phyloP scores from a whole-genome alignment of 352 stramenopile genomes.

The Phytophthora ohioensis region DNA sequence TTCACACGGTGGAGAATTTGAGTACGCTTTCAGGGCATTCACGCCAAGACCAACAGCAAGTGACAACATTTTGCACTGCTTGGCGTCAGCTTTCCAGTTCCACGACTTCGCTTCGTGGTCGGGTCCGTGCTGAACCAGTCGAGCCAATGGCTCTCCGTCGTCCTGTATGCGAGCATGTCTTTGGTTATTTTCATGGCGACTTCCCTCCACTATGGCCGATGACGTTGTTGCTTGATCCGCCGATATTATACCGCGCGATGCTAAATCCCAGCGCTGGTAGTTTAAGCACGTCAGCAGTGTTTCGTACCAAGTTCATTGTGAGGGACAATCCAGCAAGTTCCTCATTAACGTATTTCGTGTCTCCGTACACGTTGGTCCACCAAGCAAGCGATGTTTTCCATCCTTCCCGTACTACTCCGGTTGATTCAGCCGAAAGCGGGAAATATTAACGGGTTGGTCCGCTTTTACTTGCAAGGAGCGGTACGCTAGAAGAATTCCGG shows the following conservation, averaged over 20 bases:
- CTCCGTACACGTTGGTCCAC: conserved; percentile 63
- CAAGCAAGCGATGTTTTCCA: conserved; percentile 59
- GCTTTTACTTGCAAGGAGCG: background rate
- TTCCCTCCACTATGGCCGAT: conserved; percentile 42
- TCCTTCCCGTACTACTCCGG: conserved; percentile 42
- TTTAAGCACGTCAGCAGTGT: background rate
- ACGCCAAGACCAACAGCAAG: conserved; percentile 17
- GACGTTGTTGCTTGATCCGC: conserved; percentile 43
- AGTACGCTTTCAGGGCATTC: conserved; percentile 55
- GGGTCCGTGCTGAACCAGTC: conserved; percentile 48
- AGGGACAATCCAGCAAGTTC: conserved; percentile 56
- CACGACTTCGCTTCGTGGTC: conserved; percentile 36
- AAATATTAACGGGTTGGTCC: background rate
- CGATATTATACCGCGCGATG: conserved; percentile 61
- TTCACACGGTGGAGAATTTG: conserved; percentile 66
- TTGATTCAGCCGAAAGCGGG: background rate
- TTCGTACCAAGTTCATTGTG: conserved; percentile 31
- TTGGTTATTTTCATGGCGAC: conserved; percentile 45
- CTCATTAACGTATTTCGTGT: conserved; percentile 13
- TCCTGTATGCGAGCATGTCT: conserved; percentile 51
- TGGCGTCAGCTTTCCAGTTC: conserved; percentile 48
- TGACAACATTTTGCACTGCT: conserved; percentile 44
- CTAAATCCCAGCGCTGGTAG: conserved; percentile 51
- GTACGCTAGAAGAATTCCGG: background rate
- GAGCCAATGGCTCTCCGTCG: conserved; percentile 49